Percentiles rank a stretch among this genome's conserved stretches.
phyloP scores from a whole-genome alignment of 2,329 filamentous ascomycete species.

The Didymella exigua region DNA sequence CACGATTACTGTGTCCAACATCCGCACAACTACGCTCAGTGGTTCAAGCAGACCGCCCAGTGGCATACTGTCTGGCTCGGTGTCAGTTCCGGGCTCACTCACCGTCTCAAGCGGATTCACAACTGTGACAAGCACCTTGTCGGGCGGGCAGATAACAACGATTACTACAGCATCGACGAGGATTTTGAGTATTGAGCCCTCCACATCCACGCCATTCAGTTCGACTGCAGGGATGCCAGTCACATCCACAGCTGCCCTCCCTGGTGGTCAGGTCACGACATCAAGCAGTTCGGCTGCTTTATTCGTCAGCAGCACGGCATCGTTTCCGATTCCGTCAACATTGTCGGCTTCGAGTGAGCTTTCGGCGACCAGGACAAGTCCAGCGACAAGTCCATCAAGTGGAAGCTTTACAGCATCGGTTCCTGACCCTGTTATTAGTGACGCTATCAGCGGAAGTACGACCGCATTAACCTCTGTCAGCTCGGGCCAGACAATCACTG shows the following conservation, averaged over 20 bases:
- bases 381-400: not conserved
- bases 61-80: not conserved
- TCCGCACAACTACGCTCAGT: not conserved
- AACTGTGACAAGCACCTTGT: conserved; percentile 3
- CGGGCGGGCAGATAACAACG: conserved; percentile 1
- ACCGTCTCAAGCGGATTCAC: not conserved
- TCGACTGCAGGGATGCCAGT: not conserved
- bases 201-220: not conserved
- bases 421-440: not conserved
- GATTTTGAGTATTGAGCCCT: not conserved
- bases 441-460: not conserved
- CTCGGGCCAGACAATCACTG: not conserved
- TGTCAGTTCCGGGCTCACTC: not conserved
- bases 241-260: not conserved
- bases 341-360: not conserved
- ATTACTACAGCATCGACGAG: not conserved
- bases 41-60: not conserved
- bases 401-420: conserved; percentile 14
- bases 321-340: not conserved
- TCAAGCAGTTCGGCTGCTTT: not conserved
- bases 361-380: not conserved
- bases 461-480: not conserved
- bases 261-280: not conserved
- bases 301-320: not conserved
- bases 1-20: not conserved